These are phyloP conservation scores for Rhododendron williamsianum DNA, from an alignment of 148 eudicot species.

Conservation along the genomic window DNA sequence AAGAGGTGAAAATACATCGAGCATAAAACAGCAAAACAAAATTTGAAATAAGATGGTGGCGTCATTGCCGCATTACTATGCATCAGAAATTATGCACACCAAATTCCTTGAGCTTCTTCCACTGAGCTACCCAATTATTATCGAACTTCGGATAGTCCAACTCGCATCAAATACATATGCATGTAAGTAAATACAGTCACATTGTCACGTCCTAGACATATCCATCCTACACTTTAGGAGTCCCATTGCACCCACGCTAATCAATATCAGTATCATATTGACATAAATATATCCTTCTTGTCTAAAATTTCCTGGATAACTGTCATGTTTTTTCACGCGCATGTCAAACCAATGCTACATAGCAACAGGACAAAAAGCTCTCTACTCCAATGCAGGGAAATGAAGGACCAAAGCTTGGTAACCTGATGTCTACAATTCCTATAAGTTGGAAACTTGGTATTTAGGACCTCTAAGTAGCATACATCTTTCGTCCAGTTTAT, in stretches of 20 bases:
- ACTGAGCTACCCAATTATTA: not conserved
- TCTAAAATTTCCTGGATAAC: not conserved
- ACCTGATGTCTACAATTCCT: not conserved
- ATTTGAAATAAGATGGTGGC: not conserved
- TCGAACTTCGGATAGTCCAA: not conserved
- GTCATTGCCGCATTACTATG: not conserved
- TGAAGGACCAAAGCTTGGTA: not conserved
- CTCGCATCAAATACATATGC: not conserved
- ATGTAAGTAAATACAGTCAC: not conserved
- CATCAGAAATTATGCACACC: not conserved
- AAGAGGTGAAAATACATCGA: not conserved
- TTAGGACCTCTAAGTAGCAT: not conserved
- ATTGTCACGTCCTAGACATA: not conserved
- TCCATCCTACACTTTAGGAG: not conserved
- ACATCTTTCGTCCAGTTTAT: not conserved
- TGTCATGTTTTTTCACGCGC: not conserved
- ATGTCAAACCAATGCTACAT: not conserved
- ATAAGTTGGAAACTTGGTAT: not conserved
- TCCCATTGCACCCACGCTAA: not conserved
- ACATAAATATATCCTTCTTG: not conserved
- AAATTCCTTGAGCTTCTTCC: not conserved
- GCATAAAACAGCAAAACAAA: not conserved
- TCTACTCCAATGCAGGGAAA: constrained; percentile 2
- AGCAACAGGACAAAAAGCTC: not conserved
- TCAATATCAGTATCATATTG: not conserved